These are phyloP conservation scores for Pyronema domesticum DNA, from an alignment of 495 filamentous ascomycete species.

Conservation along the genomic window DNA sequence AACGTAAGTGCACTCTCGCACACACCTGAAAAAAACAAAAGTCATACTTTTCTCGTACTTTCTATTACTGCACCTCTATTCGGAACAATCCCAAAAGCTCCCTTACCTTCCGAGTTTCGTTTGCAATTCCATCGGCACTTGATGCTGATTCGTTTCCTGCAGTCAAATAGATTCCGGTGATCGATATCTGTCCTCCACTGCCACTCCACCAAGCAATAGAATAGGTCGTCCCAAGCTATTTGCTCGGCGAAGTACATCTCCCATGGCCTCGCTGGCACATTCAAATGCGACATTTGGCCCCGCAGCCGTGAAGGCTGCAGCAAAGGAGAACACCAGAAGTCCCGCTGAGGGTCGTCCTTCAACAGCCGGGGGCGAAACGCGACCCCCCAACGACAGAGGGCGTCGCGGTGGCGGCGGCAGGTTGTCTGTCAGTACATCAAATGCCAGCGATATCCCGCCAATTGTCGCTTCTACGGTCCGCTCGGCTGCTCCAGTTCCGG, in stretches of 20 bases:
- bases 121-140: neutral
- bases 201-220: neutral
- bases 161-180: neutral
- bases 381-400: slow-evolving; percentile 13
- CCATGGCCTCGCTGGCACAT: slow-evolving; percentile 5
- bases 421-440: slow-evolving; percentile 18
- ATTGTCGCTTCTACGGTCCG: neutral
- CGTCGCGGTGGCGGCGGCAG: slow-evolving; percentile 15
- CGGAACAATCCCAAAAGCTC: neutral
- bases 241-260: slow-evolving; percentile 17
- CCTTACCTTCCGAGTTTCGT: neutral
- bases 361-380: slow-evolving; percentile 19
- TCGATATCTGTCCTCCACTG: neutral
- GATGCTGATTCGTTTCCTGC: neutral
- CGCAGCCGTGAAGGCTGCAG: neutral
- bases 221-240: slow-evolving; percentile 5
- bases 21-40: neutral
- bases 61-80: neutral
- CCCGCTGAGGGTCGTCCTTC: slow-evolving; percentile 13
- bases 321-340: neutral
- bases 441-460: slow-evolving; percentile 15
- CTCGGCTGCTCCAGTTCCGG: neutral
- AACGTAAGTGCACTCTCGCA: slow-evolving; percentile 35
- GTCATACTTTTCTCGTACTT: neutral
- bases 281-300: neutral